Percentiles rank a stretch among this genome's conserved stretches.
phyloP scores from a whole-genome alignment of 176 grass and related monocot genomes.

The Bromus sterilis region DNA sequence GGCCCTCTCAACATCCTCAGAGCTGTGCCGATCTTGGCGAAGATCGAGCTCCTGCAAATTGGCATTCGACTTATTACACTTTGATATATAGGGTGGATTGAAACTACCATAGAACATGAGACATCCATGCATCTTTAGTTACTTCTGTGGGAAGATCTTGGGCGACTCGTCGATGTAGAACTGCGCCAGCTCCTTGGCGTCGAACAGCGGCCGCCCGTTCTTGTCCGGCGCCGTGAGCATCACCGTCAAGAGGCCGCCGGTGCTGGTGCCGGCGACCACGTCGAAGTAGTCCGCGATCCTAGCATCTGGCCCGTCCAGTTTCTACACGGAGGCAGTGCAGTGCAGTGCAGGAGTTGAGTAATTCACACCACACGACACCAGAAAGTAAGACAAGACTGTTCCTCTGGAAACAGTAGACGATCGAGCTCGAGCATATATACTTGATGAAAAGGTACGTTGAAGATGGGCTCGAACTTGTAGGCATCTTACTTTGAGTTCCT shows the following conservation, averaged over 20 bases:
- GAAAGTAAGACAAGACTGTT: no score
- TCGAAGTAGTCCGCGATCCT: slow-evolving; percentile 72
- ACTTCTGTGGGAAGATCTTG: slow-evolving; percentile 69
- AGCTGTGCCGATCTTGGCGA: not conserved
- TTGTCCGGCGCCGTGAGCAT: slow-evolving; percentile 55
- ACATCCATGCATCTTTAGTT: not conserved
- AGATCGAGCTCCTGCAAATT: slow-evolving; percentile 21
- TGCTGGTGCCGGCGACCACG: slow-evolving; percentile 64
- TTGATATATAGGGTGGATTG: not conserved
- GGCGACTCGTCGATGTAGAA: slow-evolving; percentile 55
- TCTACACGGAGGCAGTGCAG: slow-evolving; percentile 26
- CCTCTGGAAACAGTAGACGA: not conserved
- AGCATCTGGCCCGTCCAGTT: slow-evolving; percentile 44
- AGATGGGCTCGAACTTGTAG: not conserved
- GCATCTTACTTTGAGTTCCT: slow-evolving; percentile 53
- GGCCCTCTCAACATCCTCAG: slow-evolving; percentile 38
- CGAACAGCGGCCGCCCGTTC: slow-evolving; percentile 38
- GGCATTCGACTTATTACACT: not conserved
- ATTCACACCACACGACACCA: not conserved
- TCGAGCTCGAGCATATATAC: no score
- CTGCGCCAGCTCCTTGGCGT: slow-evolving; percentile 36
- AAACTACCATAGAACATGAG: no score
- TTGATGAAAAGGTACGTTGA: not conserved
- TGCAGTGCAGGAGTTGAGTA: not conserved
- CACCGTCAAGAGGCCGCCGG: slow-evolving; percentile 49